Conservation (phyloP, 2,329 filamentous ascomycete species). For the Nigrospora sphaerica region DNA sequence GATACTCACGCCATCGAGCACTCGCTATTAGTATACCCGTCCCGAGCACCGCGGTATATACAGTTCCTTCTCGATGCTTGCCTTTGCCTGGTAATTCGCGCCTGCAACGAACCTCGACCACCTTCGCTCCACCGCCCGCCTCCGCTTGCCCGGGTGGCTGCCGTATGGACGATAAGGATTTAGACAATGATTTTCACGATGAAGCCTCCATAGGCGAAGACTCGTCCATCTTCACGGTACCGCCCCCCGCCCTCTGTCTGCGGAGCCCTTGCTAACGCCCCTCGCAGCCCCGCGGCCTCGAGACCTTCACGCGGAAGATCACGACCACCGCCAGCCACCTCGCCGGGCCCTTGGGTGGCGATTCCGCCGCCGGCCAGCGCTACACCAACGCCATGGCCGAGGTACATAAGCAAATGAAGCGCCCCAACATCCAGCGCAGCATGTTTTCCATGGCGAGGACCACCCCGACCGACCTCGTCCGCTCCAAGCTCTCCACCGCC, state of each 20-base stretch:
- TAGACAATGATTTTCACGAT: conserved; percentile 24
- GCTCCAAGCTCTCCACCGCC: conserved; percentile 78
- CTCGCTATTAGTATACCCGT: too few species aligned
- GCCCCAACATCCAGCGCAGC: conserved; percentile 76
- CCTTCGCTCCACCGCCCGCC: background rate
- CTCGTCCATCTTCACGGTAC: conserved; percentile 22
- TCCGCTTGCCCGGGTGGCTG: conserved; percentile 6
- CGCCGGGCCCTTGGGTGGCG: conserved; percentile 60
- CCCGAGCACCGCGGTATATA: too few species aligned
- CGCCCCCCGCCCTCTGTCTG: conserved; percentile 3
- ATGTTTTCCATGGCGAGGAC: conserved; percentile 89
- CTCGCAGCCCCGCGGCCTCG: conserved; percentile 71
- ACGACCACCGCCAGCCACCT: conserved; percentile 88
- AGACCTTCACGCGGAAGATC: conserved; percentile 91
- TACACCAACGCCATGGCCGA: conserved; percentile 86
- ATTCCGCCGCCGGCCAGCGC: conserved; percentile 48
- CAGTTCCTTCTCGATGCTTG: too few species aligned
- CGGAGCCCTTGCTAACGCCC: conserved; percentile 1
- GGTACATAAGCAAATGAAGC: conserved; percentile 80
- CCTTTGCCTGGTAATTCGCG: too few species aligned
- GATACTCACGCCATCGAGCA: too few species aligned
- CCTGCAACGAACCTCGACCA: too few species aligned
- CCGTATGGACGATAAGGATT: conserved; percentile 26
- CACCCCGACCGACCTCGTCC: conserved; percentile 87
- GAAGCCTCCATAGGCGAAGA: conserved; percentile 24